Percentiles rank a stretch among this genome's conserved stretches.
Conservation (phyloP, 352 stramenopile species). For the Globisporangium megalacanthum region DNA sequence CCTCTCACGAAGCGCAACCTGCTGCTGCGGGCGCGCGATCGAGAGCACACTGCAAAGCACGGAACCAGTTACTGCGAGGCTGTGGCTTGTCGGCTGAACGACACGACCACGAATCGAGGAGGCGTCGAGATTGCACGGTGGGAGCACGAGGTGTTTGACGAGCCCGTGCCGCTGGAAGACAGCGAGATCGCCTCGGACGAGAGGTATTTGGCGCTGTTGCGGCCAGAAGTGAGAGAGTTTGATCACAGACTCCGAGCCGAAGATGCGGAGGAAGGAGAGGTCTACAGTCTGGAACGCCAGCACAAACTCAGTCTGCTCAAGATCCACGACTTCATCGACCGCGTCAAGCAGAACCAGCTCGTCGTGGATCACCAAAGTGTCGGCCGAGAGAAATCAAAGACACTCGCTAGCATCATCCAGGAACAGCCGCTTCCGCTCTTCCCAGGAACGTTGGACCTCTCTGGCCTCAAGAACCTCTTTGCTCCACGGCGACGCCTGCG, state of each 20-base stretch:
- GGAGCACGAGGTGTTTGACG: conserved; percentile 42
- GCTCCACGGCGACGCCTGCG: conserved; percentile 42
- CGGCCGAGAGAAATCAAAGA: conserved; percentile 15
- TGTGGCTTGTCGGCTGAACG: conserved; percentile 12
- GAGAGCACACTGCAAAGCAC: conserved; percentile 35
- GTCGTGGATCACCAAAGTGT: conserved; percentile 8
- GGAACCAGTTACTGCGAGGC: conserved; percentile 39
- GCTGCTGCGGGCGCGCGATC: conserved; percentile 49
- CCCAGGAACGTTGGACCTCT: conserved; percentile 56
- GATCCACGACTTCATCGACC: conserved; percentile 61
- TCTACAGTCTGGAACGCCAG: conserved; percentile 42
- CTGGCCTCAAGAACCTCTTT: conserved; percentile 48
- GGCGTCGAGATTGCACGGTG: conserved; percentile 3
- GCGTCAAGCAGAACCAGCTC: conserved; percentile 32
- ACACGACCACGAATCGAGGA: not conserved
- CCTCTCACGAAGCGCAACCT: conserved; percentile 62
- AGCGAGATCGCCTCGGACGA: conserved; percentile 52
- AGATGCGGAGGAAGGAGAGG: conserved; percentile 25
- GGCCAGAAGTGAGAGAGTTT: conserved; percentile 55
- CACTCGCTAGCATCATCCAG: conserved; percentile 71
- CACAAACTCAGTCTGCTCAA: conserved; percentile 39
- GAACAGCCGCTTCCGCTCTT: conserved; percentile 82
- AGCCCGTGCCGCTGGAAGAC: conserved; percentile 61
- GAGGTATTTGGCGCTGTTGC: conserved; percentile 50
- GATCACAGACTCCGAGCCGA: conserved; percentile 42